Conservation (phyloP, 192 early-diverging fungal genomes). For the Umbelopsis sp. region DNA sequence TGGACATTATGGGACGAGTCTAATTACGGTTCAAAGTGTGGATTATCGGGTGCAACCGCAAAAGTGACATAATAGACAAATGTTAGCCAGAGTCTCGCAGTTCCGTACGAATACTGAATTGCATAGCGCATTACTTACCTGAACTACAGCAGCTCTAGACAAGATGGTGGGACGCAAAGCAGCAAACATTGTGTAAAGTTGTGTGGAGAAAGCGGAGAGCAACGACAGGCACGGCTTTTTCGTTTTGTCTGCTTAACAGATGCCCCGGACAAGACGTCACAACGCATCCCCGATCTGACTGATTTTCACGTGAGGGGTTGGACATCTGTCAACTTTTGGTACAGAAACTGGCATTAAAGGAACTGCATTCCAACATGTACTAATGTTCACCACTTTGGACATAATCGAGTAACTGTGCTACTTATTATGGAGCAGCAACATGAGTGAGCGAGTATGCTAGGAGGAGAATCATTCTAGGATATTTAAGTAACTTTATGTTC, state of each 20-base stretch:
- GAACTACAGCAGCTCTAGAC: constrained; percentile 11
- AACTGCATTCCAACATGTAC: too few relatives aligned
- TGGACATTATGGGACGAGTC: constrained; percentile 18
- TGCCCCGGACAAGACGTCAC: constrained; percentile 22
- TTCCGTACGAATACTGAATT: not conserved
- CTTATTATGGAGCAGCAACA: too few relatives aligned
- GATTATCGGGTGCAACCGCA: not conserved
- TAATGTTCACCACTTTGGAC: too few relatives aligned
- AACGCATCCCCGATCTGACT: not conserved
- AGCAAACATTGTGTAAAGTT: constrained; percentile 13
- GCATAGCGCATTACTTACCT: not conserved
- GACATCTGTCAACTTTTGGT: too few relatives aligned
- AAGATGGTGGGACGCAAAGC: constrained; percentile 14
- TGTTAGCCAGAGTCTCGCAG: not conserved
- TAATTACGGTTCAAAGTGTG: not conserved
- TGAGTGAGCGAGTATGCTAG: too few relatives aligned
- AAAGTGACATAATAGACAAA: not conserved
- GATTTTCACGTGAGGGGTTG: constrained; percentile 17
- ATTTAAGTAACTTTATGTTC: too few relatives aligned
- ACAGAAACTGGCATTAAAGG: too few relatives aligned
- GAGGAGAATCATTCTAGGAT: too few relatives aligned
- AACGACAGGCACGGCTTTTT: not conserved
- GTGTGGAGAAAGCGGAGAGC: constrained; percentile 23
- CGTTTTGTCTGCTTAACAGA: not conserved
- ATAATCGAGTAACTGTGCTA: too few relatives aligned